Evolutionary conservation across 208 protist species (phyloP).

Genomic region (Trypanosoma rangeli): DNA sequence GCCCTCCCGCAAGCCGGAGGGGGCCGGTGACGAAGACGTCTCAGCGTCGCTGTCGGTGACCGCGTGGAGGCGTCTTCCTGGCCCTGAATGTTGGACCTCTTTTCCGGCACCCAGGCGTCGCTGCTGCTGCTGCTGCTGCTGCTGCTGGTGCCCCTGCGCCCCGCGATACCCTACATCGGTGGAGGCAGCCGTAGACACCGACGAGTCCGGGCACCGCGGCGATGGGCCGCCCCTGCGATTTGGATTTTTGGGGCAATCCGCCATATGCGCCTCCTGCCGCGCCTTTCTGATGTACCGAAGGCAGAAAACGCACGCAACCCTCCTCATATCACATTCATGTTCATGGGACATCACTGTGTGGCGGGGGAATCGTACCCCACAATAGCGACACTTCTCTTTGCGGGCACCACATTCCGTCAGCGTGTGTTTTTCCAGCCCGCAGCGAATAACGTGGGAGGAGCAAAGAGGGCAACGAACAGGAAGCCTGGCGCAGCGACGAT

Average conservation of each 20-base stretch:
- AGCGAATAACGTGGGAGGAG: constrained; percentile 46
- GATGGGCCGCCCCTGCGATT: constrained; percentile 18
- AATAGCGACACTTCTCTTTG: constrained; percentile 77
- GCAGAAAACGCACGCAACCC: constrained; percentile 56
- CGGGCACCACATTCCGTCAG: constrained; percentile 49
- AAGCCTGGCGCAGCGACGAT: constrained; percentile 46
- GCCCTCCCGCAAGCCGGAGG: neutral
- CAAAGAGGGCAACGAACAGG: constrained; percentile 67
- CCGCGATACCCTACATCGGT: neutral
- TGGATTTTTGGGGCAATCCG: constrained; percentile 54
- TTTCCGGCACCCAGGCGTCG: neutral
- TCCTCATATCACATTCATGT: constrained; percentile 61
- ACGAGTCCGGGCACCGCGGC: neutral
- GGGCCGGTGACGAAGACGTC: constrained; percentile 1
- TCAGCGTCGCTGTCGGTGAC: constrained; percentile 1
- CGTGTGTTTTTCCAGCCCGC: constrained; percentile 57
- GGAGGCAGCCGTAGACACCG: neutral
- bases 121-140: constrained; percentile 1
- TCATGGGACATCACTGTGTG: constrained; percentile 55
- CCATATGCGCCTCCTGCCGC: constrained; percentile 40
- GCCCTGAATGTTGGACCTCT: neutral
- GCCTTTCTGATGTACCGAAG: constrained; percentile 55
- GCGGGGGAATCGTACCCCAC: constrained; percentile 40
- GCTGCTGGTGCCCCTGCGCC: neutral
- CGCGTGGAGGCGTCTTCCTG: neutral